phyloP scores from a whole-genome alignment of 768 basidiomycete genomes.

The Nidularia pulvinata region DNA sequence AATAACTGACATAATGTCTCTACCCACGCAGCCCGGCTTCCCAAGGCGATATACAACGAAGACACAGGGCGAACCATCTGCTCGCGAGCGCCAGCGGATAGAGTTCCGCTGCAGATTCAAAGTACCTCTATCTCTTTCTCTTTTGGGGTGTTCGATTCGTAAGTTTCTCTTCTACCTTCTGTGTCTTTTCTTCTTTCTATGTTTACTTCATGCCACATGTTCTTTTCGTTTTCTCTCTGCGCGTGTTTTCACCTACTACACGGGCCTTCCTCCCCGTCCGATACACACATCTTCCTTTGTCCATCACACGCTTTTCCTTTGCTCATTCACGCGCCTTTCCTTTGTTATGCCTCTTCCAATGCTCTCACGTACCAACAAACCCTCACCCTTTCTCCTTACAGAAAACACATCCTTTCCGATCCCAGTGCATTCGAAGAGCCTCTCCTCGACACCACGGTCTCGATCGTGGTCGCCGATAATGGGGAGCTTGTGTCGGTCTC shows the following conservation, averaged over 20 bases:
- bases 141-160: conserved; percentile 88
- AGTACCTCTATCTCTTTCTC: conserved; percentile 50
- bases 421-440: conserved; percentile 92
- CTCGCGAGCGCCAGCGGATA: conserved; percentile 47
- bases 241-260: too few relatives aligned
- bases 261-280: too few relatives aligned
- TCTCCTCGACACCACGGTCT: conserved; percentile 71
- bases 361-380: too few relatives aligned
- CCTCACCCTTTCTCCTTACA: conserved; percentile 19
- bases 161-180: conserved; percentile 20
- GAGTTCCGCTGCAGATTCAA: conserved; percentile 43
- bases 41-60: conserved; percentile 69
- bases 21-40: conserved; percentile 63
- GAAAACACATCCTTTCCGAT: conserved; percentile 72
- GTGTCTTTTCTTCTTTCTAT: neutral
- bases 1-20: too few relatives aligned
- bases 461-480: conserved; percentile 54
- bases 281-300: too few relatives aligned
- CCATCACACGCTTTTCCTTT: too few relatives aligned
- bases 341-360: too few relatives aligned
- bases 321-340: too few relatives aligned
- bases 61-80: conserved; percentile 66
- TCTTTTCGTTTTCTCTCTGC: too few relatives aligned
- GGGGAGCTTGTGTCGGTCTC: conserved; percentile 47
- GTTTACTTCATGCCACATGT: too few relatives aligned